A percentile compares a stretch with the other conserved stretches of the same genome.
These are phyloP conservation scores for Stagonosporopsis cucurbitacearum DNA, from an alignment of 2,329 filamentous ascomycete species.

Conservation along the genomic window DNA sequence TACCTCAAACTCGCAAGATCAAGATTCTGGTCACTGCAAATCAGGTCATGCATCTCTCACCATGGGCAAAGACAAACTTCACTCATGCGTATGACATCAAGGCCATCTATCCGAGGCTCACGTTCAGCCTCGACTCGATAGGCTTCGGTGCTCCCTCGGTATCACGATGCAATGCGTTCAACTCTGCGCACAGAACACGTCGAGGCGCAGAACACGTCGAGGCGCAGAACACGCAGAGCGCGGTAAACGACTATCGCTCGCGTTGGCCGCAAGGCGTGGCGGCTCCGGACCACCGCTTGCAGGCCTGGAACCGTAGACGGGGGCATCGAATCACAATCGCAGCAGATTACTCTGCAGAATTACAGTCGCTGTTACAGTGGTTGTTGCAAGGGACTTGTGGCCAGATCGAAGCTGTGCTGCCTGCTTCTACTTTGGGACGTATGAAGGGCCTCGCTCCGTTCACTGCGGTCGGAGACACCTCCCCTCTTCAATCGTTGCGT, in stretches of 20 bases:
- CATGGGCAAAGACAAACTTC: background rate
- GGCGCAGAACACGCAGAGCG: too few species aligned
- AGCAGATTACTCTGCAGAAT: background rate
- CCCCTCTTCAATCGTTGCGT: background rate
- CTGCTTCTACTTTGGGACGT: background rate
- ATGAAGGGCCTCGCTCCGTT: background rate
- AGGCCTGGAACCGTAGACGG: background rate
- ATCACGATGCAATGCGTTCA: background rate
- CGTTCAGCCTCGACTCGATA: background rate
- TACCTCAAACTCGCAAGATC: background rate
- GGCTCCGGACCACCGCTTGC: constrained; percentile 6
- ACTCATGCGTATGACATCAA: background rate
- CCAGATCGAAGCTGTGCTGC: background rate
- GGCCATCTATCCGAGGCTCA: background rate
- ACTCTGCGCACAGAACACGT: background rate
- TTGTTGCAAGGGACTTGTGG: background rate
- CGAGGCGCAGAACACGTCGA: background rate
- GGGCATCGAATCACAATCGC: background rate
- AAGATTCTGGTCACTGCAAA: background rate
- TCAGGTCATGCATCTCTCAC: background rate
- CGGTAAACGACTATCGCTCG: background rate
- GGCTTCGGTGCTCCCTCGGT: background rate
- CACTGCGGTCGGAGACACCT: background rate
- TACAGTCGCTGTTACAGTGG: background rate
- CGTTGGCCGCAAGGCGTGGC: constrained; percentile 7